These are phyloP conservation scores for Thuidium tamariscinum DNA, from an alignment of 225 moss, liverwort and hornwort genomes.

Conservation along the genomic window DNA sequence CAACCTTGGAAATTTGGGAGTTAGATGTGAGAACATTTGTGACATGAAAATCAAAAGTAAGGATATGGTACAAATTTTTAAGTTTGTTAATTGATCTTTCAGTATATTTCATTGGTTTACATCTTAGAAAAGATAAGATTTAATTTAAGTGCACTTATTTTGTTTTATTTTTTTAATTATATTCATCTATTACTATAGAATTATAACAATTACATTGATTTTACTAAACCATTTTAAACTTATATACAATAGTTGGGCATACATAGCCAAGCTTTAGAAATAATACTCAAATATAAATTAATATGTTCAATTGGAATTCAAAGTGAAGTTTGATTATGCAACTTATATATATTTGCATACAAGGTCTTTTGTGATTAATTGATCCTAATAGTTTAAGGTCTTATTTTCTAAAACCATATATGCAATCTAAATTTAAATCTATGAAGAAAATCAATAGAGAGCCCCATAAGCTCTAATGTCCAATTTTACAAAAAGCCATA, in stretches of 20 bases:
- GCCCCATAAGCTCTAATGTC: rapidly evolving
- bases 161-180: not conserved
- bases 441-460: not conserved
- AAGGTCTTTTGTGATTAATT: not conserved
- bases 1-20: rapidly evolving
- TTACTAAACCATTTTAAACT: too few relatives aligned
- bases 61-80: not conserved
- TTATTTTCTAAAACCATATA: rapidly evolving
- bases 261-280: rapidly evolving
- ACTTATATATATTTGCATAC: not conserved
- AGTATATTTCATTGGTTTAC: too few relatives aligned
- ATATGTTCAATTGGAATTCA: not conserved
- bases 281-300: not conserved
- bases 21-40: not conserved
- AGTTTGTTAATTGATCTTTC: rapidly evolving
- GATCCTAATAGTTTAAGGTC: not conserved
- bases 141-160: not conserved
- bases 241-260: not conserved
- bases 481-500: not conserved
- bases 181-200: not conserved
- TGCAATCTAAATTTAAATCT: not conserved
- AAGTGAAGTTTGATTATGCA: not conserved
- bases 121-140: too few relatives aligned
- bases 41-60: not conserved
- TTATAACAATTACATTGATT: not conserved